phyloP scores from a whole-genome alignment of 106 monocot genomes.

The Dendrobium chrysotoxum region DNA sequence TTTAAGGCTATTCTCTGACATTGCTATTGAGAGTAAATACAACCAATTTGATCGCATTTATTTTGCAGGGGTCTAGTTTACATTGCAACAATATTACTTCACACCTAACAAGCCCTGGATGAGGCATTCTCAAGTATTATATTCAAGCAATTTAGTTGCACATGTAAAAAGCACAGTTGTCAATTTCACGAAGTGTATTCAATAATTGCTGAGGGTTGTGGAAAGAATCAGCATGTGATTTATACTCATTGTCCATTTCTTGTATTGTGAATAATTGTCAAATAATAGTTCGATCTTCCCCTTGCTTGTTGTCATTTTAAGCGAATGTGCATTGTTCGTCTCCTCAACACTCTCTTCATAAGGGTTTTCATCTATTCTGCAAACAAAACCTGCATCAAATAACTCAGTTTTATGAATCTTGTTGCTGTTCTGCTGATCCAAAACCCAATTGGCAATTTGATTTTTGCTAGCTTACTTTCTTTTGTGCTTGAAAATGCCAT shows the following conservation, averaged over 20 bases:
- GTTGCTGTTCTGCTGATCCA: background rate
- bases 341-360: slow-evolving; percentile 16
- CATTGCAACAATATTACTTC: slow-evolving; percentile 2
- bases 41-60: background rate
- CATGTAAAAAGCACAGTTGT: background rate
- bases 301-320: slow-evolving; percentile 43
- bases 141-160: background rate
- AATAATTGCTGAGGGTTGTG: slow-evolving; percentile 23
- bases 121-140: background rate
- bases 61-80: background rate
- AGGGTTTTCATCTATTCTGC: slow-evolving; percentile 21
- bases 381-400: slow-evolving; percentile 36
- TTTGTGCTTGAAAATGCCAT: slow-evolving; percentile 33
- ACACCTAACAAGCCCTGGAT: background rate
- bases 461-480: slow-evolving; percentile 48
- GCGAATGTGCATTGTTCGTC: slow-evolving; percentile 21
- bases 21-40: background rate
- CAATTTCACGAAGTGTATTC: background rate
- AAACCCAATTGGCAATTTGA: background rate
- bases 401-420: background rate
- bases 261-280: slow-evolving; percentile 31
- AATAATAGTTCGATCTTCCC: slow-evolving; percentile 47
- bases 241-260: slow-evolving; percentile 52
- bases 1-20: background rate
- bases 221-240: slow-evolving; percentile 63